Conservation (phyloP, 2,329 filamentous ascomycete species). For the Apiospora kogelbergensis region DNA sequence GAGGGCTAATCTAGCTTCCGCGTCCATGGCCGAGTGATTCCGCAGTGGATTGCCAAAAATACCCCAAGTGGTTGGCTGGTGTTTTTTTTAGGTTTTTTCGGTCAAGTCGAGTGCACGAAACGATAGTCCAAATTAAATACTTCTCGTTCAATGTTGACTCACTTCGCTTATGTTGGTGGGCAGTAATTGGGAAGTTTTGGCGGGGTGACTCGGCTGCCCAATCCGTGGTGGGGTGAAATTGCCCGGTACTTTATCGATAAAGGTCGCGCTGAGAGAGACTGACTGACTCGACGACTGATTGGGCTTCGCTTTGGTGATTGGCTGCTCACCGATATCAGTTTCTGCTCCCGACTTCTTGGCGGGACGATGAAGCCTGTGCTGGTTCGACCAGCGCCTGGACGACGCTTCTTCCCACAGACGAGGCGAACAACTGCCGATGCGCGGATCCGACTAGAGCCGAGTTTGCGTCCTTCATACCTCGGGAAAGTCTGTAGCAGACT, state of each 20-base stretch:
- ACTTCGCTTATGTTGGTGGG: background rate
- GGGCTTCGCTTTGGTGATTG: background rate
- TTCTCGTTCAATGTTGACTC: background rate
- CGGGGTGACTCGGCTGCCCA: background rate
- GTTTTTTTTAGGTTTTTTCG: background rate
- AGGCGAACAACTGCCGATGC: background rate
- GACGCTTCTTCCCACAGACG: background rate
- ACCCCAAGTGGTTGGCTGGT: background rate
- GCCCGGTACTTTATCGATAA: background rate
- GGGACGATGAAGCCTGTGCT: too few species aligned
- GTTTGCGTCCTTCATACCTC: background rate
- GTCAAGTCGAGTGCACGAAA: background rate
- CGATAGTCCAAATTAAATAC: background rate
- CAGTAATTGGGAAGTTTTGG: slow-evolving; percentile 6
- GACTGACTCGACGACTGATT: background rate
- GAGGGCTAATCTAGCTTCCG: slow-evolving; percentile 51
- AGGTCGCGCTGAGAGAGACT: background rate
- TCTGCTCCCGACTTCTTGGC: too few species aligned
- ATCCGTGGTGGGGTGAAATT: slow-evolving; percentile 2
- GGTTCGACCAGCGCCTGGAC: background rate
- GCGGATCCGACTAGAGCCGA: background rate
- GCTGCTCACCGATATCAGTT: background rate
- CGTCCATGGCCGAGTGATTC: background rate
- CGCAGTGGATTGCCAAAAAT: background rate
- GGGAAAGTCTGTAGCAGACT: background rate